These are phyloP conservation scores for Petasospora fabianii DNA, from an alignment of 1,139 yeast genomes.

Conservation along the genomic window DNA sequence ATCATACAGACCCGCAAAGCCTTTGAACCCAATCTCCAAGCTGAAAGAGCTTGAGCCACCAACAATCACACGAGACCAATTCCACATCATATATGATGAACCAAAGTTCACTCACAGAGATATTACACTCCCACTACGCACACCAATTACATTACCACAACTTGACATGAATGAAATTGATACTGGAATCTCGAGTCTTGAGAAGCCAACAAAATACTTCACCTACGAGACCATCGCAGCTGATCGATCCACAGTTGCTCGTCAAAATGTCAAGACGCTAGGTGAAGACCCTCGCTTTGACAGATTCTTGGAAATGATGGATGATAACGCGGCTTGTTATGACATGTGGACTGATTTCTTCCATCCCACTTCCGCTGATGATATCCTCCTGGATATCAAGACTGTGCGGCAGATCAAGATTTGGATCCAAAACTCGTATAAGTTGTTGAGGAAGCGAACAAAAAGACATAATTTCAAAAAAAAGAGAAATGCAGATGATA, in stretches of 20 bases:
- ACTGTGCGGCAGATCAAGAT: conserved; percentile 30
- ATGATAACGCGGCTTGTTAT: background rate
- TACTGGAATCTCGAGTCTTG: background rate
- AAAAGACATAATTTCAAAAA: conserved; percentile 34
- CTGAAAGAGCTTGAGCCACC: conserved; percentile 20
- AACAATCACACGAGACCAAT: conserved; percentile 7
- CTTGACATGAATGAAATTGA: conserved; percentile 5
- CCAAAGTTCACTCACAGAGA: conserved; percentile 6
- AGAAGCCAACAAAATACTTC: background rate
- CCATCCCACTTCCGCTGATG: conserved; percentile 37
- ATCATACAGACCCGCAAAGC: conserved; percentile 3
- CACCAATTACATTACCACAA: background rate
- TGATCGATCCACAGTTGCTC: conserved; percentile 1
- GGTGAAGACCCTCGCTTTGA: conserved; percentile 24
- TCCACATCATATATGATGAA: conserved; percentile 17
- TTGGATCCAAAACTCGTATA: conserved; percentile 53
- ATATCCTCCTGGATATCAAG: conserved; percentile 35
- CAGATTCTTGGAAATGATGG: conserved; percentile 28
- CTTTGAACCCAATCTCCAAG: conserved; percentile 20
- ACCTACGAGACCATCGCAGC: background rate
- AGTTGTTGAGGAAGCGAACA: conserved; percentile 35
- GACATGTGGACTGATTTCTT: conserved; percentile 43
- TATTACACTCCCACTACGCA: conserved; percentile 11
- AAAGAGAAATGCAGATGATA: conserved; percentile 26
- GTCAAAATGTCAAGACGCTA: conserved; percentile 6